A percentile compares a stretch with the other conserved stretches of the same genome.
Conservation (phyloP, 225 moss, liverwort and hornwort genomes). For the Bryoerythrophyllum caledonicum region DNA sequence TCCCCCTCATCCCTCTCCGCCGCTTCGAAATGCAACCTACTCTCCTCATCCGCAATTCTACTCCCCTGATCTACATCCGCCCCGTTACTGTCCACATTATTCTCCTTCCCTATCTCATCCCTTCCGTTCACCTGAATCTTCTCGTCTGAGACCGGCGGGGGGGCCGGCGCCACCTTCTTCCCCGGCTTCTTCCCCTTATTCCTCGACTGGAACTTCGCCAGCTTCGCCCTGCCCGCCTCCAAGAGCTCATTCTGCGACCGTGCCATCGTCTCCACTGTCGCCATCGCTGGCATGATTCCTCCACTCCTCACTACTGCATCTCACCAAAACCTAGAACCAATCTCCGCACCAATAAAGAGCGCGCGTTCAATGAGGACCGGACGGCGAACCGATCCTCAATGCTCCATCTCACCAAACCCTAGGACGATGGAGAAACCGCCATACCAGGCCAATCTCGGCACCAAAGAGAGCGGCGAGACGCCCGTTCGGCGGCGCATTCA, state of each 20-base stretch:
- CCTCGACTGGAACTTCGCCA: slow-evolving; percentile 46
- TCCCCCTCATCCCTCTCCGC: slow-evolving; percentile 23
- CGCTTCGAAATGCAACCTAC: slow-evolving; percentile 1
- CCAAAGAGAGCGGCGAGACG: background rate
- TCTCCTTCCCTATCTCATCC: slow-evolving; percentile 18
- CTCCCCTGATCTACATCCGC: slow-evolving; percentile 30
- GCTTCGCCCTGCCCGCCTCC: slow-evolving; percentile 50
- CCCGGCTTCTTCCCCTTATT: slow-evolving; percentile 34
- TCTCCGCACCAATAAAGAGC: background rate
- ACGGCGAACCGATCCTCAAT: background rate
- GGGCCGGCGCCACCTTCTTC: slow-evolving; percentile 14
- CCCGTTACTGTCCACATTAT: slow-evolving; percentile 29
- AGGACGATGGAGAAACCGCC: too few species aligned
- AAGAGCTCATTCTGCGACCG: slow-evolving; percentile 55
- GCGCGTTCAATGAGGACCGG: too few species aligned
- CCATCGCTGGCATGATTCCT: slow-evolving; percentile 60
- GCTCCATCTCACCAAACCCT: slow-evolving; percentile 3
- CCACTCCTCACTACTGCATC: background rate
- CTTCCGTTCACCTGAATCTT: slow-evolving; percentile 45
- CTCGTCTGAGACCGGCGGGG: slow-evolving; percentile 23
- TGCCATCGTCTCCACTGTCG: slow-evolving; percentile 50
- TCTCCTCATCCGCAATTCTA: slow-evolving; percentile 27
- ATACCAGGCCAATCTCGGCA: slow-evolving; percentile 10
- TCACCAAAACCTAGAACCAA: slow-evolving; percentile 9
- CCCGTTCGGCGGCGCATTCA: background rate